Base-by-base conservation (phyloP, 179 eudicot genomes). In the Gypsophila paniculata region DNA sequence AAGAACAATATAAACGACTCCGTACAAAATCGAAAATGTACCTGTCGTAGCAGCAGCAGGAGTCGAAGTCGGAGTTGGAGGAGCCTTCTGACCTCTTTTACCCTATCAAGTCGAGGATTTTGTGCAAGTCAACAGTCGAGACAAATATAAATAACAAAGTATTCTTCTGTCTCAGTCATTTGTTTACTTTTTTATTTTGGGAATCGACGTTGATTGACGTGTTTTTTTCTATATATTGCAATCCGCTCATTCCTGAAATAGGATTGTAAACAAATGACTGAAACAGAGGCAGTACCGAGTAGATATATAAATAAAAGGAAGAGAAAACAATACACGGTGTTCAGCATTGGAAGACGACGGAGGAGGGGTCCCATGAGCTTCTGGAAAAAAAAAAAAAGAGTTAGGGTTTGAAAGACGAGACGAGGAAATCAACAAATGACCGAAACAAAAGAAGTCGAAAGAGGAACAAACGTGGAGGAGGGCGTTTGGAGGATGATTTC, bases 291-390 rank as follows among this genome's bases (percentile, higher is more conserved):
- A n/a, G n/a, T n/a, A n/a, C n/a, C n/a, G n/a, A n/a, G n/a, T n/a
- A n/a, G n/a, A n/a, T n/a, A n/a, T n/a, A n/a, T n/a, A n/a, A n/a
- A n/a, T n/a, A n/a, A n/a, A n/a, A n/a, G n/a, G 13, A 10, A 36
- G 67, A 54, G 2, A 62, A 22, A 62, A 64, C 18, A 65, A 5
- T 65, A 65, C 69, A 32, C 26, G 23, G 8, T 18, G 25, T 9
- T 63, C 15, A 19, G 69, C 32, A 44, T 29, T 44, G 34, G 69
- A 65, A 22, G 29, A 22, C 38, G 63, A 59, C 13, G 69, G 46
- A 6, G 8, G 8, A 6, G 46, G 48, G 38, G 68, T 0, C n/a
- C 18, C 23, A n/a, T 23, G 38, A 34, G 11, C 69, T 9, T 42
- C 69, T 61, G 65, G 44, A 61, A 32, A 6, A 9, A 2, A 42